phyloP scores from a whole-genome alignment of 805 yeast species.

The Dipodascus geniculatus region DNA sequence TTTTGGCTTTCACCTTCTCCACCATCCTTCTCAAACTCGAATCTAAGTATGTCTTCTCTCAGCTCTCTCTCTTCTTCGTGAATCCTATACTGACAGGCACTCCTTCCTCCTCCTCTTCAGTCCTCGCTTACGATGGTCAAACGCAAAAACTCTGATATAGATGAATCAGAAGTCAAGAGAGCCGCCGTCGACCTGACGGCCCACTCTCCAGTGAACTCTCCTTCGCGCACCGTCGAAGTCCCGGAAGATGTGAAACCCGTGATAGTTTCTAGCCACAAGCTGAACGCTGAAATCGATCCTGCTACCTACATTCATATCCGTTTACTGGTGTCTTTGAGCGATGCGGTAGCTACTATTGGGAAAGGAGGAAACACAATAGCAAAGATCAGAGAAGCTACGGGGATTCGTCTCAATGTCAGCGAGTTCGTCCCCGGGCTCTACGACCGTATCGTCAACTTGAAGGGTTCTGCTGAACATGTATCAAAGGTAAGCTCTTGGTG shows the following conservation, averaged over 20 bases:
- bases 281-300: conserved; percentile 25
- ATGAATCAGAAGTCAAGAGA: not conserved
- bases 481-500: conserved; percentile 32
- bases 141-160: not conserved
- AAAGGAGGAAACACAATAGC: conserved; percentile 67
- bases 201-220: not conserved
- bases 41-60: too few relatives aligned
- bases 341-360: conserved; percentile 67
- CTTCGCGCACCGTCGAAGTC: too few relatives aligned
- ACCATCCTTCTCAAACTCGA: too few relatives aligned
- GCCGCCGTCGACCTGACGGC: not conserved
- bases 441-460: conserved; percentile 61
- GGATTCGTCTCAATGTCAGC: conserved; percentile 56
- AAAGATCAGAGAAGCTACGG: conserved; percentile 49
- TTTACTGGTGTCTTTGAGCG: conserved; percentile 64
- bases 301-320: conserved; percentile 57
- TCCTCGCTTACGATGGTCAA: not conserved
- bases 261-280: not conserved
- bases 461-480: conserved; percentile 66
- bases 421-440: conserved; percentile 62
- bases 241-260: not conserved
- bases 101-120: too few relatives aligned
- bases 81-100: too few relatives aligned
- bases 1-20: too few relatives aligned
- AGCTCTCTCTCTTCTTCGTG: too few relatives aligned